A percentile compares a stretch with the other conserved stretches of the same genome.
Conservation (phyloP, 164 flowering plant species). For the Protea cynaroides region DNA sequence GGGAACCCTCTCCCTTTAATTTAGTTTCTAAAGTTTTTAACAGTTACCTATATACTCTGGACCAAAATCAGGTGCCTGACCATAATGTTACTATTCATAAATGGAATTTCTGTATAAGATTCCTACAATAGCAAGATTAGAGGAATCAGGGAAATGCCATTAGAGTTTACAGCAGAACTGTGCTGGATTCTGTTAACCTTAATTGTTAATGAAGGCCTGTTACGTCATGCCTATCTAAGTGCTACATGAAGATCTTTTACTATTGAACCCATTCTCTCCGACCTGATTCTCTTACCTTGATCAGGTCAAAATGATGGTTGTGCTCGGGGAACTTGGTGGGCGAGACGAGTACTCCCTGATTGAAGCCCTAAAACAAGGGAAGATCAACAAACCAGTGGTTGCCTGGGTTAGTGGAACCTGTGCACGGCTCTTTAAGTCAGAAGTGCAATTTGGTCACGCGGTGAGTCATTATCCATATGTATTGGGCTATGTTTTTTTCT, state of each 20-base stretch:
- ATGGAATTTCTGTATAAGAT: no score
- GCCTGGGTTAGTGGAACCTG: conserved; percentile 99
- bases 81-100: no score
- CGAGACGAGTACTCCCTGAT: conserved; percentile 96
- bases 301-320: conserved; percentile 96
- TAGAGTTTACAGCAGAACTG: no score
- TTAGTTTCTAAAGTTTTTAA: no score
- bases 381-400: conserved; percentile 89
- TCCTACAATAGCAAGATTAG: no score
- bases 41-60: no score
- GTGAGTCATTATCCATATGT: conserved; percentile 42
- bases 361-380: conserved; percentile 95
- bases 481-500: not conserved
- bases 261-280: not conserved
- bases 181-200: no score
- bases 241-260: not conserved
- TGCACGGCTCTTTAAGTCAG: conserved; percentile 94
- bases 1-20: no score
- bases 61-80: no score
- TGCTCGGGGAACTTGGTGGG: conserved; percentile 99
- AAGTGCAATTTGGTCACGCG: conserved; percentile 99
- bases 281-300: conserved; percentile 3
- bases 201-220: not conserved
- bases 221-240: not conserved
- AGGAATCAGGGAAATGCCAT: no score